A percentile compares a stretch with the other conserved stretches of the same genome.
These are phyloP conservation scores for Tympanopsis confertula DNA, from an alignment of 2,329 filamentous ascomycete genomes.

Conservation along the genomic window DNA sequence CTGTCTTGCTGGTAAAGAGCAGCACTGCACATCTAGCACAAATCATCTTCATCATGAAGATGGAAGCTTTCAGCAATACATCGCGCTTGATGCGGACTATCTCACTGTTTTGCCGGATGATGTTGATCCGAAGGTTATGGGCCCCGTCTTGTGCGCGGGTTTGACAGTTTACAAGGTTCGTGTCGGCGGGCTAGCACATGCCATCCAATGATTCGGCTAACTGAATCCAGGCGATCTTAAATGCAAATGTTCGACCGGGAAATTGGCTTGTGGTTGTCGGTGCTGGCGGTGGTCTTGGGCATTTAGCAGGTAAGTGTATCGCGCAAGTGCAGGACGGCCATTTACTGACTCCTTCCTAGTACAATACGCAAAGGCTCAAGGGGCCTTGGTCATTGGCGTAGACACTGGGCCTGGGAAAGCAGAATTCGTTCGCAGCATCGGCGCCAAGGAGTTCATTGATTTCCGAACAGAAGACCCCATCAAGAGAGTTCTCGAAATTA, in stretches of 20 bases:
- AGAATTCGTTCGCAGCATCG: constrained; percentile 23
- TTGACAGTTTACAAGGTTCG: constrained; percentile 28
- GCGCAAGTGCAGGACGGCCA: not conserved
- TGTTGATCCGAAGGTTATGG: constrained; percentile 23
- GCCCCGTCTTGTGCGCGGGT: constrained; percentile 29
- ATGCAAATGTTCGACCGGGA: constrained; percentile 22
- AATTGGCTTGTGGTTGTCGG: constrained; percentile 30
- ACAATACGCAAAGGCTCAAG: constrained; percentile 27
- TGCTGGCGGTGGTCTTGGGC: constrained; percentile 30
- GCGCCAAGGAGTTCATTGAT: constrained; percentile 26
- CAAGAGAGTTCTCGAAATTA: constrained; percentile 20
- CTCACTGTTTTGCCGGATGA: constrained; percentile 27
- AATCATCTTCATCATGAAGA: constrained; percentile 33
- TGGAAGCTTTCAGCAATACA: constrained; percentile 30
- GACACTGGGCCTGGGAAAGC: constrained; percentile 24
- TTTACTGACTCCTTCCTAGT: constrained; percentile 12
- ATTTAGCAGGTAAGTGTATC: constrained; percentile 24
- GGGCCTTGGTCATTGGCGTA: constrained; percentile 26
- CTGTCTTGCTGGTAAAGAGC: constrained; percentile 24
- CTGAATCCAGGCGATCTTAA: constrained; percentile 22
- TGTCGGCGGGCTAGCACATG: not conserved
- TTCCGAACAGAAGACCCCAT: constrained; percentile 20
- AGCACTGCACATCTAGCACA: constrained; percentile 25
- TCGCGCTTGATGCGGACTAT: constrained; percentile 28
- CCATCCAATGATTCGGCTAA: not conserved